Base-by-base conservation (phyloP, 768 basidiomycete species). In the Boletus rufocinnamomeus region DNA sequence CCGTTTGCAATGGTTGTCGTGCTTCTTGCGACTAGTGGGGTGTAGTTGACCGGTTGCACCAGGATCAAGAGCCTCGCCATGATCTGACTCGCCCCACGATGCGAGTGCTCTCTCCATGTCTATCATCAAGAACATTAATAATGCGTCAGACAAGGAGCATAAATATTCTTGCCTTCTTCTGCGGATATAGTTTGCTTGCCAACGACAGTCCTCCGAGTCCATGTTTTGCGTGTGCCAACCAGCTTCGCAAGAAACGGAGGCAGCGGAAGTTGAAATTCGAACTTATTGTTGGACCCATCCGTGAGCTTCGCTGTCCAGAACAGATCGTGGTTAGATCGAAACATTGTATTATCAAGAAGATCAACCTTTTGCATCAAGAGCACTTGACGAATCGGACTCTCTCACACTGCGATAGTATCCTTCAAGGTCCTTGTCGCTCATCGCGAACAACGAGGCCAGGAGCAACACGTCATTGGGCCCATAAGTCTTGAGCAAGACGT, bases 401-500 rank as follows among this genome's bases (percentile, higher is more conserved):
- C 21, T 28, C 50, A 47, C 28, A 17, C 7, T 37, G 19, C 61
- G n/a, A 32, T 58, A 63, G 34, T 53, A 58, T n/a, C 13, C 11
- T 21, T 32, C 7, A 2, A 63, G 44, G 1, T 16, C n/a, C 23
- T 63, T 2, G 9, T 63, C 56, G 11, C 25, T 32, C 56, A 37
- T 54, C 16, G 48, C 19, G 3, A 63, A 38, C 1, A 63, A 54
- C 41, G 30, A 30, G 30, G 8, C 30, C 16, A 63, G 41, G 30
- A 64, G 53, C 6, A 63, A 19, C 13, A 63, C 45, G 8, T 63
- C 62, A 45, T 52, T 40, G 6, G 50, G 62, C 25, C 30, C 45
- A 23, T 59, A 63, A 2, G 52, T 51, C 17, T 55, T 55, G 30
- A 63, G 53, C n/a, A 59, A 40, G 4, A 35, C 46, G 4, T 47